These are phyloP conservation scores for Lachancea quebecensis DNA, from an alignment of 805 yeast genomes.

Conservation along the genomic window DNA sequence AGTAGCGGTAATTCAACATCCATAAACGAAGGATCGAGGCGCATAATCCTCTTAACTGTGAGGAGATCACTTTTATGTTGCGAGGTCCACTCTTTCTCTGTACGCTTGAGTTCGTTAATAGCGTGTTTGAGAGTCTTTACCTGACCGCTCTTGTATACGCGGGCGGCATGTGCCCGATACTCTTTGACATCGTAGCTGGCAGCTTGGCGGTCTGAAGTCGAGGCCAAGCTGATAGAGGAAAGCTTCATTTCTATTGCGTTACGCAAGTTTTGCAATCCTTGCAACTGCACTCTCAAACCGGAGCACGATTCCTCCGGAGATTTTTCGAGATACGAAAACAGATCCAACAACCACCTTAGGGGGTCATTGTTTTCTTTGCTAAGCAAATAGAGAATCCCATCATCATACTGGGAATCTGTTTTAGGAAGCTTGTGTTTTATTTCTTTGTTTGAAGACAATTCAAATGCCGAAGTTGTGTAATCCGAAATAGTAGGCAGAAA, in stretches of 20 bases:
- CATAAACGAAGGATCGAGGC: conserved; percentile 43
- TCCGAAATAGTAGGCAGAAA: conserved; percentile 34
- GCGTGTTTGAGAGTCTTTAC: conserved; percentile 38
- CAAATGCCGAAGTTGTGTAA: conserved; percentile 36
- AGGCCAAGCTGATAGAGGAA: background rate
- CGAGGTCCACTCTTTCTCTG: conserved; percentile 44
- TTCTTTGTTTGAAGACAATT: conserved; percentile 9
- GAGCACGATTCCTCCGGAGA: conserved; percentile 34
- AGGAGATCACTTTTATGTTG: conserved; percentile 38
- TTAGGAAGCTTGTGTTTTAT: conserved; percentile 1
- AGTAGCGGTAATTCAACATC: conserved; percentile 32
- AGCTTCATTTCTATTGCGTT: conserved; percentile 48
- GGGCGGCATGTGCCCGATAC: conserved; percentile 29
- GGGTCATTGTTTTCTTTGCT: conserved; percentile 19
- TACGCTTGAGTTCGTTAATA: conserved; percentile 38
- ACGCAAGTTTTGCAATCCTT: conserved; percentile 50
- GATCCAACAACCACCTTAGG: conserved; percentile 21
- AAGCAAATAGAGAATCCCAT: conserved; percentile 32
- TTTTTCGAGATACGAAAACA: conserved; percentile 27
- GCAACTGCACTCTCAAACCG: conserved; percentile 47
- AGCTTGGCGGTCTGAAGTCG: conserved; percentile 1
- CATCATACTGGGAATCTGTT: conserved; percentile 14
- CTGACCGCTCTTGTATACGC: conserved; percentile 46
- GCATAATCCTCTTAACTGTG: conserved; percentile 45
- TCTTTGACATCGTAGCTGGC: conserved; percentile 5